These are phyloP conservation scores for Apiospora hydei DNA, from an alignment of 2,329 filamentous ascomycete species.

Conservation along the genomic window DNA sequence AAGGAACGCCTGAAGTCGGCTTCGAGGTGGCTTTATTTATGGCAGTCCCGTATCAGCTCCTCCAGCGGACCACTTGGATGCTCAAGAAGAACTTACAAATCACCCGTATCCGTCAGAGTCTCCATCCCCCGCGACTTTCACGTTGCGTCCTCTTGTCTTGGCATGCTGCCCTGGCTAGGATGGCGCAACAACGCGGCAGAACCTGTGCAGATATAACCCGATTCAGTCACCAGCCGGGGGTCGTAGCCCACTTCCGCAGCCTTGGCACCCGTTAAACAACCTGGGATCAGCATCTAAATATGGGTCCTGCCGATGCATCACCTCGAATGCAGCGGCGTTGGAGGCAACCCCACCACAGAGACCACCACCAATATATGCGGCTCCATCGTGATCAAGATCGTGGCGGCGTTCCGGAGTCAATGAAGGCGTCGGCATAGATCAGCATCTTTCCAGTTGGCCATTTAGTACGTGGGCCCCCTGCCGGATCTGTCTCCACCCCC, in stretches of 20 bases:
- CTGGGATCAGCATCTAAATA: background rate
- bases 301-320: background rate
- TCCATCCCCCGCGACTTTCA: background rate
- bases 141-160: background rate
- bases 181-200: background rate
- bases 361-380: background rate
- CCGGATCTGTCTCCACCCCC: no score
- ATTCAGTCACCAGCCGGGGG: background rate
- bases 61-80: background rate
- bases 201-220: background rate
- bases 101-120: background rate
- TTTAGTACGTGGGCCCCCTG: background rate
- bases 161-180: no score
- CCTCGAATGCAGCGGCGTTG: background rate
- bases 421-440: background rate
- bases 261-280: background rate
- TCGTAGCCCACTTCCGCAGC: background rate
- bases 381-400: background rate
- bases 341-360: background rate
- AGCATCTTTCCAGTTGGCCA: background rate
- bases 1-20: background rate
- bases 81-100: background rate
- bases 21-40: background rate
- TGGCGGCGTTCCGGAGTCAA: background rate
- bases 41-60: no score